Conservation (phyloP, 208 protist species). For the Crithidia sp. region DNA sequence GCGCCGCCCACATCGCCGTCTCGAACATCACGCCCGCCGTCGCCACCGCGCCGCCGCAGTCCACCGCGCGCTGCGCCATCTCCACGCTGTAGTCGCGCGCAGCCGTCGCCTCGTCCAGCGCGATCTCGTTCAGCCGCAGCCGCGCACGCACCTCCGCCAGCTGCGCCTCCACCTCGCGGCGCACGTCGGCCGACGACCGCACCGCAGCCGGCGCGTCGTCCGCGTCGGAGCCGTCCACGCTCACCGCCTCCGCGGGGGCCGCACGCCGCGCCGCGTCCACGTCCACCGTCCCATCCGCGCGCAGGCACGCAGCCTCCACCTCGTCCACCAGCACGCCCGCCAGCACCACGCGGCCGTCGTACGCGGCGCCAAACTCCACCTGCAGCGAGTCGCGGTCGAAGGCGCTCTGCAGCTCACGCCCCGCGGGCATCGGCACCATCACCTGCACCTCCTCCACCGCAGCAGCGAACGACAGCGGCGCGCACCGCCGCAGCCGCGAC, state of each 20-base stretch:
- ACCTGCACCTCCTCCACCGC: slow-evolving; percentile 32
- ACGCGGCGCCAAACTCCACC: slow-evolving; percentile 29
- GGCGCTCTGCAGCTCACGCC: not conserved
- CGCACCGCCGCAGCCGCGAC: slow-evolving; percentile 28
- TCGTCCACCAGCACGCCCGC: slow-evolving; percentile 29
- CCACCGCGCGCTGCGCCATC: slow-evolving; percentile 12
- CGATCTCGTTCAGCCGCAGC: slow-evolving; percentile 26
- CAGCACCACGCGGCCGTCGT: slow-evolving; percentile 26
- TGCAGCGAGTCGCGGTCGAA: slow-evolving; percentile 34
- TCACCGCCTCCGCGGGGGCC: slow-evolving; percentile 14
- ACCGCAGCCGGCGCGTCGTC: not conserved
- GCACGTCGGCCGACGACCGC: slow-evolving; percentile 13
- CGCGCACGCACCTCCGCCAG: slow-evolving; percentile 7
- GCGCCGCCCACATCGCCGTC: slow-evolving; percentile 19
- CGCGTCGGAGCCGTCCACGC: slow-evolving; percentile 21
- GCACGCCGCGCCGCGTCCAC: slow-evolving; percentile 11
- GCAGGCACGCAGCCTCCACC: slow-evolving; percentile 23
- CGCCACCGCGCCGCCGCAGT: not conserved
- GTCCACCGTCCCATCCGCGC: slow-evolving; percentile 31
- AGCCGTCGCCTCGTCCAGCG: slow-evolving; percentile 13
- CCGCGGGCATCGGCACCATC: slow-evolving; percentile 31
- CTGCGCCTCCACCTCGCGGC: slow-evolving; percentile 24
- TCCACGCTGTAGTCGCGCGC: slow-evolving; percentile 19
- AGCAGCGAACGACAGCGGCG: slow-evolving; percentile 28
- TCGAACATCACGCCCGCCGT: slow-evolving; percentile 16